Evolutionary conservation across 495 filamentous ascomycete species (phyloP).

Genomic region (Daldinia vernicosa): DNA sequence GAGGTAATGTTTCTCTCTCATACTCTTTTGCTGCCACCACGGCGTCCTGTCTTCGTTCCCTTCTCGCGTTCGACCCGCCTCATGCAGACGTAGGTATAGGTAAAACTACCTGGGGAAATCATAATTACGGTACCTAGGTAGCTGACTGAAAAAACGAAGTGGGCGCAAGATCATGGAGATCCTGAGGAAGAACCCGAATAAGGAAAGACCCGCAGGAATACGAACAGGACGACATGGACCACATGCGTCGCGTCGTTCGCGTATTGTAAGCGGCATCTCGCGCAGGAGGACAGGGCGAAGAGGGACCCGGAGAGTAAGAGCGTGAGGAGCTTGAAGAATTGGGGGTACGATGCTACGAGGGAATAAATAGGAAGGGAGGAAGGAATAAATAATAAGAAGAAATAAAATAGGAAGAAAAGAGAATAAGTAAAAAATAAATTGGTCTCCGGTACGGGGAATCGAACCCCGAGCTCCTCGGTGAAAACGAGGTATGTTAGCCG

Average conservation of each 20-base stretch:
- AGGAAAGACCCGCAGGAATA: conserved; percentile 64
- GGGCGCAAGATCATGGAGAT: conserved; percentile 72
- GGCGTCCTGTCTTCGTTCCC: neutral
- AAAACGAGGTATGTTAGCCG: conserved; percentile 61
- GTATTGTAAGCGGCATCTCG: conserved; percentile 67
- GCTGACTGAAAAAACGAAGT: conserved; percentile 43
- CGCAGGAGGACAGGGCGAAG: conserved; percentile 65
- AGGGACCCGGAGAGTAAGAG: conserved; percentile 59
- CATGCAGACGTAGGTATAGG: too few species aligned
- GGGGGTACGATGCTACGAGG: conserved; percentile 72
- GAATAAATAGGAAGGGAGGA: conserved; percentile 11
- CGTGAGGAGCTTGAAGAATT: conserved; percentile 71
- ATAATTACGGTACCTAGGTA: too few species aligned
- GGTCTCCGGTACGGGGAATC: conserved; percentile 60
- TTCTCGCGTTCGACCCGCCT: neutral
- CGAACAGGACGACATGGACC: conserved; percentile 63
- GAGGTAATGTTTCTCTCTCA: conserved; percentile 54
- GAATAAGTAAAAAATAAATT: neutral
- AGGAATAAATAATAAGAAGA: too few species aligned
- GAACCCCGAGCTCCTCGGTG: conserved; percentile 62
- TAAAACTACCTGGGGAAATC: neutral
- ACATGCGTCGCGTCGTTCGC: conserved; percentile 74
- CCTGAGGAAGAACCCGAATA: conserved; percentile 67
- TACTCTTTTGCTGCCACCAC: neutral
- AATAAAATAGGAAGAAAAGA: neutral